Conservation (phyloP, 192 early-diverging fungal genomes). For the Lunasporangiospora selenospora region DNA sequence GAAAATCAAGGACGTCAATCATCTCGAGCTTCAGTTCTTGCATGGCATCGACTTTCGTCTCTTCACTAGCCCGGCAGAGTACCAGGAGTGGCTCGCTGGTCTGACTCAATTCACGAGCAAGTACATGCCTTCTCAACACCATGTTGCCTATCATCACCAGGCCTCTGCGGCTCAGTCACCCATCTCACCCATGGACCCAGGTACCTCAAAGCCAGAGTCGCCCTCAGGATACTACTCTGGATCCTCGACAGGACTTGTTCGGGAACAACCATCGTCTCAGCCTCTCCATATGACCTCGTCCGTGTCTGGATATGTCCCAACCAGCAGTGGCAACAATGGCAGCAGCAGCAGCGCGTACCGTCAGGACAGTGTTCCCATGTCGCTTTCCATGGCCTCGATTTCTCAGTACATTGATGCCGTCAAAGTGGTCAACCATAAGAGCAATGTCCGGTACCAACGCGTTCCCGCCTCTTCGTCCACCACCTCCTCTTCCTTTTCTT, state of each 20-base stretch:
- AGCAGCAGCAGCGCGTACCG: too few species aligned
- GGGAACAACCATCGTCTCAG: too few species aligned
- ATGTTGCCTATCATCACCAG: conserved; percentile 33
- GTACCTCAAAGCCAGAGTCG: too few species aligned
- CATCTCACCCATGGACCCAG: conserved; percentile 27
- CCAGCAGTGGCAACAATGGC: not conserved
- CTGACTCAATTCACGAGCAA: conserved; percentile 49
- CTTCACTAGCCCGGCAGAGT: conserved; percentile 73
- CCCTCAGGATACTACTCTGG: too few species aligned
- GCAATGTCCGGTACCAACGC: conserved; percentile 8
- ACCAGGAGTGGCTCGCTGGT: conserved; percentile 67
- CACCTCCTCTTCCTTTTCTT: not conserved
- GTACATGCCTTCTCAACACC: conserved; percentile 41
- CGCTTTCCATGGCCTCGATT: conserved; percentile 35
- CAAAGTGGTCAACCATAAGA: conserved; percentile 24
- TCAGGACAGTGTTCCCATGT: not conserved
- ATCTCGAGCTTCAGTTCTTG: conserved; percentile 87
- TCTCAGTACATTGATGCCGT: conserved; percentile 39
- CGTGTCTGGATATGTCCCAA: not conserved
- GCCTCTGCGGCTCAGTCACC: conserved; percentile 26
- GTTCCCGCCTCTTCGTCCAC: not conserved
- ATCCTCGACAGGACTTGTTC: too few species aligned
- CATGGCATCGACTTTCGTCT: conserved; percentile 74
- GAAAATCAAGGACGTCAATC: conserved; percentile 79
- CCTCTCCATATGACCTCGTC: too few species aligned